A percentile compares a stretch with the other conserved stretches of the same genome.
Evolutionary conservation across 257 asterid genomes (phyloP).

Genomic region (Solanum bukasovii): DNA sequence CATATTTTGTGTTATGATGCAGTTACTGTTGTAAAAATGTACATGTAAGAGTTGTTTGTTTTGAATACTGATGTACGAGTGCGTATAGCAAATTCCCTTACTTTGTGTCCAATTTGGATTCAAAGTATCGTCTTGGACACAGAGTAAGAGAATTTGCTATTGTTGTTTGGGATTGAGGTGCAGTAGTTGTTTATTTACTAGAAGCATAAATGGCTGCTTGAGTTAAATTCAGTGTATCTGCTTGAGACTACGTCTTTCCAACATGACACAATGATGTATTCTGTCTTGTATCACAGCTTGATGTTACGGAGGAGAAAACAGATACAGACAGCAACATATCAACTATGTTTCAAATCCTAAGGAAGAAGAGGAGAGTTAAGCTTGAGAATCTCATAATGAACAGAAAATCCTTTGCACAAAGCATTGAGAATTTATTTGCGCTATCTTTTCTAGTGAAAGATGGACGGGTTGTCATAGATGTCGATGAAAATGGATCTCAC

Average conservation of each 20-base stretch:
- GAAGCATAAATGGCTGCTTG: neutral
- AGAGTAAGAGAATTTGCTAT: neutral
- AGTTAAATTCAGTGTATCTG: neutral
- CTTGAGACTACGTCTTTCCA: neutral
- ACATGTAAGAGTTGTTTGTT: neutral
- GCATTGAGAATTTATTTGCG: constrained; percentile 48
- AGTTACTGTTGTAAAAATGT: neutral
- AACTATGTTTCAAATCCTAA: constrained; percentile 30
- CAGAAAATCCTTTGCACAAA: constrained; percentile 41
- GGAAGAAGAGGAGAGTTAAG: constrained; percentile 16
- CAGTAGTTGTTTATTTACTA: neutral
- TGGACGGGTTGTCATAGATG: constrained; percentile 28
- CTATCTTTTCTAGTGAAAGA: constrained; percentile 55
- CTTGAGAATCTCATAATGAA: constrained; percentile 38
- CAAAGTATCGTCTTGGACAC: neutral
- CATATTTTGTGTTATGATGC: neutral
- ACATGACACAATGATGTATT: neutral
- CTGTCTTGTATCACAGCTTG: constrained; percentile 14
- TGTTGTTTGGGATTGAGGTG: neutral
- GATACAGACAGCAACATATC: constrained; percentile 32
- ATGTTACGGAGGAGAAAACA: constrained; percentile 7
- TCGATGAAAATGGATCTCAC: constrained; percentile 36
- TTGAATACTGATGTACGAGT: neutral
- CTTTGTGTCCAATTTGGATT: neutral
- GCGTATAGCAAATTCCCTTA: neutral